Evolutionary conservation across 2,329 filamentous ascomycete genomes (phyloP), one percentile per base, ranked within the genome.

Genomic region (Phialemonium atrogriseum): DNA sequence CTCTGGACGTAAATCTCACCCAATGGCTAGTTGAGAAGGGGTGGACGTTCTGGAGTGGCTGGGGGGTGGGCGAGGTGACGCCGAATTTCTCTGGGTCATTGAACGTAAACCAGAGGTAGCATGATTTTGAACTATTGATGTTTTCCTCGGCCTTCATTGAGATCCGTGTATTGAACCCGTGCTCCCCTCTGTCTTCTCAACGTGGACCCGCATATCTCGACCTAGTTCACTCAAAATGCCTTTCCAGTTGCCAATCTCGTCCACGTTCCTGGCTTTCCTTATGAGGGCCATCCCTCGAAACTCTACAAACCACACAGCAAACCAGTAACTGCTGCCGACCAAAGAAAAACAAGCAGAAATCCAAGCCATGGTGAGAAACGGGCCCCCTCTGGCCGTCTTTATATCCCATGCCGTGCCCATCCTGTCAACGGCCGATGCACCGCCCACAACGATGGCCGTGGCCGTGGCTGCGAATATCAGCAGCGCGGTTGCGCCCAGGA

Each of bases 271-370:
- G 20, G 17, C 23, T 14, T 45, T 26, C 15, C 46, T 39, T 30
- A 37, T 43, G 16, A 45, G 42, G 2, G 44, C 34, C 4, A 38
- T 44, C 11, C 35, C 17, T 8, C 46, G 35, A 21, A 45, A 41
- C 32, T 43, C 40, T 7, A 49, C 44, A 10, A 48, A 47, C 46
- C 46, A 49, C 2, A 49, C 32, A 14, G 28, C 22, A 25, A 44
- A 42, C 46, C 46, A 49, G 19, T 41, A 47, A 7, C 14, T 11
- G 1, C 31, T 35, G 3, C 39, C 35, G 1, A 36, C 16, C 27
- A 29, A 17, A 0, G 38, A 27, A 4, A 44, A 31, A 2, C 39
- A 42, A 8, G 43, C 37, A 0, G 40, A 35, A 5, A 41, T 37
- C 45, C 44, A 48, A 4, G 35, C 17, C 29, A 47, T 38, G 12